Base-by-base conservation (phyloP, 2,329 filamentous ascomycete genomes). In the Xenosphaeropsis pyriputrescens region DNA sequence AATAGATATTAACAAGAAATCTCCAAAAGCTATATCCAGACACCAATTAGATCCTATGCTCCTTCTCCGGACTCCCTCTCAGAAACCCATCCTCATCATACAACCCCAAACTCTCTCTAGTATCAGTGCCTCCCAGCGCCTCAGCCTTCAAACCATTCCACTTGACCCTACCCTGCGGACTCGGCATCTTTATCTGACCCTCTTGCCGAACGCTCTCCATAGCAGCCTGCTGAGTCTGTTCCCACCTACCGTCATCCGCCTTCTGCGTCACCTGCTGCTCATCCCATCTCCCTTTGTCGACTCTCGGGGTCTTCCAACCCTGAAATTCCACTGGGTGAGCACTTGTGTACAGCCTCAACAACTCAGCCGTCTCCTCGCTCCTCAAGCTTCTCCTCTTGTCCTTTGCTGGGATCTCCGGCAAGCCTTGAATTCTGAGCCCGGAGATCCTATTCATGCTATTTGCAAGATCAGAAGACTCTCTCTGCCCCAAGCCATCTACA, bases 61-160 rank as follows among this genome's bases (percentile, higher is more conserved):
- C 34, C 30, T 38, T 39, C 6, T 35, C 39, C 19, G 48, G 49
- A 22, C 43, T 47, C 33, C 36, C 39, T 16, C 26, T 49, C 36
- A 50, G 35, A 32, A 51, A 50, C 1, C 48, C 49, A 14, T 45
- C 42, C 22, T 48, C 37, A 41, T 52, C 48, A 41, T 52, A 52
- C 8, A 47, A 16, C 2, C 42, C 47, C 3, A 46, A 19, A 36
- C 48, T 48, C 4, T 39, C 35, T 2, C 40, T 39, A 11, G 41
- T 30, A 36, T n/a, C 34, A 15, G 5, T 34, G 13, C 12, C 15
- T 9, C 32, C 34, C 18, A 26, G 32, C 26, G 9, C 32, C 26
- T 14, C 35, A 17, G 13, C 35, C 17, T 15, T 31, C 7, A 11
- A 18, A 17, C 4, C 37, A 26, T 19, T 39, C 43, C 29, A 42